Conservation (phyloP, 1,284 basidiomycete genomes). For the Cystobasidium slooffiae region DNA sequence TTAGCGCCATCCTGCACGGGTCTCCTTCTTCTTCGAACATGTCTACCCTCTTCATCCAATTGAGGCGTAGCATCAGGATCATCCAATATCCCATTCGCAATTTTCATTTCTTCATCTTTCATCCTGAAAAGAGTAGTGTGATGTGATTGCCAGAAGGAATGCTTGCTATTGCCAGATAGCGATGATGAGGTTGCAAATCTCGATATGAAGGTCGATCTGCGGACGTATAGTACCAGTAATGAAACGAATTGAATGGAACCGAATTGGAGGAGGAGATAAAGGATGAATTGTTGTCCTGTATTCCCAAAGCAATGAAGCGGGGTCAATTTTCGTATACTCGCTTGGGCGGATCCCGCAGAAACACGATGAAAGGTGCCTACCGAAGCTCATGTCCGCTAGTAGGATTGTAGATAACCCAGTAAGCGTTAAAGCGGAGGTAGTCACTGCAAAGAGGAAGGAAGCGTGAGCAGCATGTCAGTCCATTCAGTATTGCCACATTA, state of each 20-base stretch:
- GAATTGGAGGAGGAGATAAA: slow-evolving; percentile 38
- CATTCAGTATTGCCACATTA: neutral
- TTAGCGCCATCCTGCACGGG: neutral
- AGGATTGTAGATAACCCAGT: slow-evolving; percentile 29
- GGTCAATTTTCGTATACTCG: neutral
- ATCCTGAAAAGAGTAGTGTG: too few relatives aligned
- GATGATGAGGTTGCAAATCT: neutral
- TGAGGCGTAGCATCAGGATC: slow-evolving; percentile 8
- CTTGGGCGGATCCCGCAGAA: neutral
- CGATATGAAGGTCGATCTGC: slow-evolving; percentile 29
- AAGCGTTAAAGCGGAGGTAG: slow-evolving; percentile 35
- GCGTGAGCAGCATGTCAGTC: neutral
- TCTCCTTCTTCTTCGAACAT: slow-evolving; percentile 7
- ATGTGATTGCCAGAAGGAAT: neutral
- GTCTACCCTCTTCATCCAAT: neutral
- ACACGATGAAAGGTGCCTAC: neutral
- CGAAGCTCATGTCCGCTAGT: slow-evolving; percentile 32
- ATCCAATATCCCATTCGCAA: slow-evolving; percentile 26
- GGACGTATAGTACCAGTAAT: slow-evolving; percentile 16
- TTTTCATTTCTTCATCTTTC: slow-evolving; percentile 16
- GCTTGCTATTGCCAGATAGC: slow-evolving; percentile 25
- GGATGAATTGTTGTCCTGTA: slow-evolving; percentile 41
- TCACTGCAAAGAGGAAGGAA: slow-evolving; percentile 14
- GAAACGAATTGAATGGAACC: slow-evolving; percentile 40
- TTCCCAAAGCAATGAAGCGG: neutral